Base-by-base conservation (phyloP, 352 stramenopile species). In the Phytopythium chamaehyphon region DNA sequence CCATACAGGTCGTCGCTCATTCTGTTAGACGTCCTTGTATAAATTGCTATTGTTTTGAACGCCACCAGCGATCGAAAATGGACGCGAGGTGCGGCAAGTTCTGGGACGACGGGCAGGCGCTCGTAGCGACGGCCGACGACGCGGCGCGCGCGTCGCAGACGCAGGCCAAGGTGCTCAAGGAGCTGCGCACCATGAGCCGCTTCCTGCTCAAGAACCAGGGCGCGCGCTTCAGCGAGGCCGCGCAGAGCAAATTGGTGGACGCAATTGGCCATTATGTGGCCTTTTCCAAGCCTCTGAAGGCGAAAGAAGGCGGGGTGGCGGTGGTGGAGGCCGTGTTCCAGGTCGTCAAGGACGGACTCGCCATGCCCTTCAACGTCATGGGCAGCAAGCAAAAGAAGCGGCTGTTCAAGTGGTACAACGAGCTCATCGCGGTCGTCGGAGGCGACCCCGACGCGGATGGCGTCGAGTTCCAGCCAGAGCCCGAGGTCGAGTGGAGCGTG, bases 321-420 rank as follows among this genome's bases (percentile, higher is more conserved):
- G 72, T 91, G 33, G 42, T 70, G 6, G 78, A 94, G 39, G 74
- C 69, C 1, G 66, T 70, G 14, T 84, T 91, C 37, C 58, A 86
- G 37, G 76, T 79, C 10, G 66, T 94, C 23, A 94, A 91, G 43
- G 83, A 93, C 39, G 79, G 65, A 1, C 71, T 94, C 0, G 83
- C 81, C 12, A 94, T 94, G 83, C 83, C 81, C 4, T 92, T 90
- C 54, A 88, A 76, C 51, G 81, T 92, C 44, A 65, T 92, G 45
- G 73, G 78, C 53, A 76, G 72, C 15, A 94, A 92, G 51, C 76
- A 92, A 44, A 92, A 94, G 62, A 92, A 91, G 47, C 69, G 61
- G 16, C 61, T 92, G 38, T 51, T 93, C 23, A 94, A 93, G 47
- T 90, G 83, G 78, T 85, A 92, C 71, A 91, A 91, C 42, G 81